phyloP scores from a whole-genome alignment of 495 filamentous ascomycete genomes.

The Immersiella caudata region DNA sequence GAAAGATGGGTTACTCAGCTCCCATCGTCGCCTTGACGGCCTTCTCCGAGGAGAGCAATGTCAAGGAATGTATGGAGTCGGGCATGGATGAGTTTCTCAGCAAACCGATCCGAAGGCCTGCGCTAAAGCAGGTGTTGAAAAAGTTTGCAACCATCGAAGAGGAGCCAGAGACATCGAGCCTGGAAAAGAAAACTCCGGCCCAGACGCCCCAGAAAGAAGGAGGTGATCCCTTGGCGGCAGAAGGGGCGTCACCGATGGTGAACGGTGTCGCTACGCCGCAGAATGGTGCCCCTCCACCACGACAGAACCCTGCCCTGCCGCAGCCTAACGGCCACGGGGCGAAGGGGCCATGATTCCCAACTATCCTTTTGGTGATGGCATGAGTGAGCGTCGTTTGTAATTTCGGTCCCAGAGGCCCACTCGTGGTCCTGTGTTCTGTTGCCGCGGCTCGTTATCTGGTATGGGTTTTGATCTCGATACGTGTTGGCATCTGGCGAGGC shows the following conservation, averaged over 20 bases:
- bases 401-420: not conserved
- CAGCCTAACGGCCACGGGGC: not conserved
- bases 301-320: not conserved
- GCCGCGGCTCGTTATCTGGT: not conserved
- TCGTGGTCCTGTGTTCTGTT: not conserved
- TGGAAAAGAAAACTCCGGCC: conserved; percentile 34
- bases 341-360: not conserved
- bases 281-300: not conserved
- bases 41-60: conserved; percentile 87
- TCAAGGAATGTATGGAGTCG: conserved; percentile 78
- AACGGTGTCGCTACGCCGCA: not conserved
- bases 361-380: not conserved
- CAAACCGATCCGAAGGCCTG: conserved; percentile 84
- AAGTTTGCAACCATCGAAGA: conserved; percentile 60
- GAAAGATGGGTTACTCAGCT: conserved; percentile 81
- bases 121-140: conserved; percentile 82
- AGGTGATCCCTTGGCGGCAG: conserved; percentile 19
- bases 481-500: conserved; percentile 6
- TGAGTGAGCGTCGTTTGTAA: not conserved
- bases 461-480: not conserved
- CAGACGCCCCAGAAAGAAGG: conserved; percentile 21
- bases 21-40: conserved; percentile 92
- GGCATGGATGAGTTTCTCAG: conserved; percentile 73
- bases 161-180: conserved; percentile 50
- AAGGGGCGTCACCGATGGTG: not conserved